Conservation (phyloP, 768 basidiomycete species). For the Boletus sp. region DNA sequence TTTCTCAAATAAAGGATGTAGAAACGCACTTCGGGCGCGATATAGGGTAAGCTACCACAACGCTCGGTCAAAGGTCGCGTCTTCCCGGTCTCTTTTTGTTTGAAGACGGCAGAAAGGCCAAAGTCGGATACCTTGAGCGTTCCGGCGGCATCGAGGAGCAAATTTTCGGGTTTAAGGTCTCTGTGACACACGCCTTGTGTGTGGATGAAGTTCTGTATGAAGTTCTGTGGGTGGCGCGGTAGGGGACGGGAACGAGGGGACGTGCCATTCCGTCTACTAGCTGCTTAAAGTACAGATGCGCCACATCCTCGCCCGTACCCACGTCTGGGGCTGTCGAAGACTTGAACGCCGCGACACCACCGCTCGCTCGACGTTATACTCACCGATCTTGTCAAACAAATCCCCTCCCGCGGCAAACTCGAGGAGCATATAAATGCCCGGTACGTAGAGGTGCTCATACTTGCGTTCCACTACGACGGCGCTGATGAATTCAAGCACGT, state of each 20-base stretch:
- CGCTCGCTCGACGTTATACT: constrained; percentile 23
- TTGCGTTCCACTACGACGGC: constrained; percentile 72
- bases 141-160: constrained; percentile 82
- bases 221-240: not conserved
- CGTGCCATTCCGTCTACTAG: constrained; percentile 79
- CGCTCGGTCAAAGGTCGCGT: constrained; percentile 74
- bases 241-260: constrained; percentile 1
- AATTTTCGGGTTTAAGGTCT: constrained; percentile 95
- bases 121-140: constrained; percentile 94
- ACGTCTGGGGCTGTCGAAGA: constrained; percentile 74
- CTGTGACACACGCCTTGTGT: constrained; percentile 90
- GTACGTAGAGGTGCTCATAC: constrained; percentile 55
- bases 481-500: constrained; percentile 83
- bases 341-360: not conserved
- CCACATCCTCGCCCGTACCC: constrained; percentile 82
- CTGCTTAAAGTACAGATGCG: constrained; percentile 89
- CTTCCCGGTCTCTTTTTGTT: constrained; percentile 76
- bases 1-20: not conserved
- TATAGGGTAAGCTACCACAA: constrained; percentile 92
- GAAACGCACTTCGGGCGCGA: constrained; percentile 81
- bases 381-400: constrained; percentile 98
- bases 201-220: constrained; percentile 75
- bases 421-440: constrained; percentile 89
- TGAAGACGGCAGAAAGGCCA: constrained; percentile 88
- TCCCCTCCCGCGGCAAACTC: constrained; percentile 94